phyloP scores from a whole-genome alignment of 1,139 yeast genomes.

The Pichia cactophila region DNA sequence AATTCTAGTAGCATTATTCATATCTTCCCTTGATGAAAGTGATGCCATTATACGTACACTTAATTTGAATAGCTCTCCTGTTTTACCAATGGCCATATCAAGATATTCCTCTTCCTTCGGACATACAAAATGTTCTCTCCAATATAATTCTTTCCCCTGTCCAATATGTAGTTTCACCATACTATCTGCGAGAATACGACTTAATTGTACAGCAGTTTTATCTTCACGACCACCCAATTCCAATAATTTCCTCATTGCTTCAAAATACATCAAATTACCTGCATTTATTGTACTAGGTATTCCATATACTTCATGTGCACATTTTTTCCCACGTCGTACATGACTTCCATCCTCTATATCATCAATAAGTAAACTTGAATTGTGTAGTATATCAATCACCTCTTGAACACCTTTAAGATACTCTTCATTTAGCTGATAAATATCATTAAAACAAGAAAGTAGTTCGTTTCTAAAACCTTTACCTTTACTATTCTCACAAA shows the following conservation, averaged over 20 bases:
- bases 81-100: conserved; percentile 78
- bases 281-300: conserved; percentile 73
- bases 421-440: conserved; percentile 35
- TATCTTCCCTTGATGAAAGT: not conserved
- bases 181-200: conserved; percentile 52
- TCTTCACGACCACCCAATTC: conserved; percentile 9
- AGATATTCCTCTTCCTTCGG: conserved; percentile 67
- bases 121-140: conserved; percentile 64
- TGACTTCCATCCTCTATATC: conserved; percentile 78
- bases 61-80: conserved; percentile 80
- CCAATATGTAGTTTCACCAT: conserved; percentile 77
- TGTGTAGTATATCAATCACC: conserved; percentile 52
- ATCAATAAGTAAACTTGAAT: conserved; percentile 64
- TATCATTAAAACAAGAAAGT: conserved; percentile 42
- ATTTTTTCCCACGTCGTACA: conserved; percentile 65
- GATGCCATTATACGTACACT: conserved; percentile 51
- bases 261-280: conserved; percentile 75
- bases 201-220: conserved; percentile 12
- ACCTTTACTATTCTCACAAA: conserved; percentile 42
- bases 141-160: conserved; percentile 79
- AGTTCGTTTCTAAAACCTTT: conserved; percentile 46
- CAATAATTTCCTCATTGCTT: conserved; percentile 47
- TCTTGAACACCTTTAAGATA: conserved; percentile 33
- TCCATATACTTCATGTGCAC: conserved; percentile 74
- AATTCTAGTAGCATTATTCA: conserved; percentile 1